phyloP scores from a whole-genome alignment of 78 protist genomes.

The Chrysochromulina parva region DNA sequence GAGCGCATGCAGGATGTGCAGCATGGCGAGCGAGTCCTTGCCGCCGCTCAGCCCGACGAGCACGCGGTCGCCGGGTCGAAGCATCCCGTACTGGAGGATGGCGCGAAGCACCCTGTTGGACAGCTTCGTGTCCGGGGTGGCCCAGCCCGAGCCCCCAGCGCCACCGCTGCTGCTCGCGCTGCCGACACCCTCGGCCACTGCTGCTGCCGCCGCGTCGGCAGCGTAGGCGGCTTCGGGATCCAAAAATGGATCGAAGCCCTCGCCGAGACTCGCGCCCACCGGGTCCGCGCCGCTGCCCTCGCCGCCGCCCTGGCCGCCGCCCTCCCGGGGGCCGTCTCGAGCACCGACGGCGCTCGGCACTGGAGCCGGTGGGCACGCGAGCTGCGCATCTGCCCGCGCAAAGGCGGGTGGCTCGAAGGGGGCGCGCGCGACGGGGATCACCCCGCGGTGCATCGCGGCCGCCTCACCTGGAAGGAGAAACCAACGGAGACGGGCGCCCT shows the following conservation, averaged over 20 bases:
- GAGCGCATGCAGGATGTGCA: conserved; percentile 58
- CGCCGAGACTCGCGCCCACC: too few species aligned
- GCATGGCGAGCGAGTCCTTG: conserved; percentile 67
- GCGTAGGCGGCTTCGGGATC: too few species aligned
- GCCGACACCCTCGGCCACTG: neutral
- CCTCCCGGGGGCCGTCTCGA: too few species aligned
- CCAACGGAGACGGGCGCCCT: conserved; percentile 38
- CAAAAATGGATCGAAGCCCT: too few species aligned
- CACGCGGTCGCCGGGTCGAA: conserved; percentile 38
- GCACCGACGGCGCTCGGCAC: neutral
- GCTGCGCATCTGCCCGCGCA: neutral
- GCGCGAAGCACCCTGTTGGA: neutral
- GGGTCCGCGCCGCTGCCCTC: too few species aligned
- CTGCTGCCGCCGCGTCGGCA: too few species aligned
- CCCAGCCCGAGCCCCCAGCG: neutral
- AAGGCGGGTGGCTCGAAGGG: neutral
- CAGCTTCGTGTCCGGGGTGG: conserved; percentile 21
- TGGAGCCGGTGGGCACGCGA: neutral
- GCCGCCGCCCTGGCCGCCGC: too few species aligned
- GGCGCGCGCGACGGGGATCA: neutral
- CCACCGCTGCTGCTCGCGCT: neutral
- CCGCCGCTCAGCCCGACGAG: conserved; percentile 58
- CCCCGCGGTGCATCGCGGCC: neutral
- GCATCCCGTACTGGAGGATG: conserved; percentile 17
- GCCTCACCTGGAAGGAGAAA: conserved; percentile 49